Percentiles rank a stretch among this genome's conserved stretches.
Evolutionary conservation across 352 stramenopile species (phyloP).

Genomic region (Blastocystis sp.): DNA sequence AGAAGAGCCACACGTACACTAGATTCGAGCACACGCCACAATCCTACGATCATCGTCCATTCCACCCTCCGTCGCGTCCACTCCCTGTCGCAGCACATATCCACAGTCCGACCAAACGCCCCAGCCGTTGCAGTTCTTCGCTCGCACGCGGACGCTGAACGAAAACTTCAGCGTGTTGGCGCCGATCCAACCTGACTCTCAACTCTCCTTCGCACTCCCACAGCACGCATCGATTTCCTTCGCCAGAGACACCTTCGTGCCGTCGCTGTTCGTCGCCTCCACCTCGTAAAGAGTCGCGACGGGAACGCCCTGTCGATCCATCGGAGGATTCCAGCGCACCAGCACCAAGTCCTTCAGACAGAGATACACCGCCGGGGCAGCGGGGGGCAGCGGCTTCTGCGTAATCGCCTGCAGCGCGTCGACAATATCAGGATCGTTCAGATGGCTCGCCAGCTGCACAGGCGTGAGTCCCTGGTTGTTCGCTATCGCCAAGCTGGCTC

Average conservation of each 20-base stretch:
- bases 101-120: not conserved
- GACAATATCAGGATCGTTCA: not conserved
- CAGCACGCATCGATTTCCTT: not conserved
- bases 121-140: constrained; percentile 6
- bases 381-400: not conserved
- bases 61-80: not conserved
- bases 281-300: not conserved
- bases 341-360: not conserved
- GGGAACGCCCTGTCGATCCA: not conserved
- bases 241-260: not conserved
- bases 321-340: not conserved
- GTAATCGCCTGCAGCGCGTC: not conserved
- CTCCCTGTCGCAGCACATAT: not conserved
- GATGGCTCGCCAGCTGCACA: not conserved
- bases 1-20: constrained; percentile 3
- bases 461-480: not conserved
- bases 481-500: not conserved
- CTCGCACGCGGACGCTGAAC: not conserved
- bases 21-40: not conserved
- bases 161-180: not conserved
- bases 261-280: not conserved
- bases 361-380: not conserved
- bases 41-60: not conserved
- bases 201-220: not conserved
- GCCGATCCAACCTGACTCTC: not conserved